Percentiles rank a stretch among this genome's conserved stretches.
phyloP scores from a whole-genome alignment of 176 grass and related monocot genomes.

The Oryza nivara region DNA sequence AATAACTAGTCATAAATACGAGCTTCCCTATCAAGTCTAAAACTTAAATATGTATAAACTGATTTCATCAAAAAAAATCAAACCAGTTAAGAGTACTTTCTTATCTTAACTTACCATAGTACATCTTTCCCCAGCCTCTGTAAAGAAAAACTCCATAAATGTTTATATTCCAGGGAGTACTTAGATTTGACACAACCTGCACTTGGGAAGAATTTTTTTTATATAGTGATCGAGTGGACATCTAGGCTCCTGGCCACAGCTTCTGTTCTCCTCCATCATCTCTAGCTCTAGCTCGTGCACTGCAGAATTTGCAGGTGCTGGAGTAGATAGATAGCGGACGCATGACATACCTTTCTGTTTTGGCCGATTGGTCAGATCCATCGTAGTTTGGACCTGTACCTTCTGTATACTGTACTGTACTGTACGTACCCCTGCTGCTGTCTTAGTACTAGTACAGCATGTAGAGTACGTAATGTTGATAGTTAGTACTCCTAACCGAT shows the following conservation, averaged over 20 bases:
- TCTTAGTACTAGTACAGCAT: not conserved
- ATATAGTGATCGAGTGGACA: slow-evolving; percentile 14
- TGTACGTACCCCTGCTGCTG: slow-evolving; percentile 19
- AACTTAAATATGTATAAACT: too few relatives aligned
- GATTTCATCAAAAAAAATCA: too few relatives aligned
- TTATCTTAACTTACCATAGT: too few relatives aligned
- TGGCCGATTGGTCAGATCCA: slow-evolving; percentile 47
- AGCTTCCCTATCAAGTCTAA: too few relatives aligned
- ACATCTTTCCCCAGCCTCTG: too few relatives aligned
- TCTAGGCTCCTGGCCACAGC: not conserved
- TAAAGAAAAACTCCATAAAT: too few relatives aligned
- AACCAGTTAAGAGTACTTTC: too few relatives aligned
- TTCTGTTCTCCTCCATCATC: not conserved
- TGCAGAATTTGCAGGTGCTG: not conserved
- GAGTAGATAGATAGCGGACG: slow-evolving; percentile 16
- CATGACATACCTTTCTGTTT: slow-evolving; percentile 38
- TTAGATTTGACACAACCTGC: slow-evolving; percentile 49
- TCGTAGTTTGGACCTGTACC: slow-evolving; percentile 53
- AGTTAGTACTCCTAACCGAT: not conserved
- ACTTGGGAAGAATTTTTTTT: slow-evolving; percentile 40
- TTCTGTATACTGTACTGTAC: slow-evolving; percentile 27
- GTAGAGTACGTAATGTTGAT: not conserved
- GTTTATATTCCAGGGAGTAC: too few relatives aligned
- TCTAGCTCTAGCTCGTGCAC: slow-evolving; percentile 7
- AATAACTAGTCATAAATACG: too few relatives aligned